phyloP scores from a whole-genome alignment of 176 grass and related monocot species.

The Paspalum vaginatum region DNA sequence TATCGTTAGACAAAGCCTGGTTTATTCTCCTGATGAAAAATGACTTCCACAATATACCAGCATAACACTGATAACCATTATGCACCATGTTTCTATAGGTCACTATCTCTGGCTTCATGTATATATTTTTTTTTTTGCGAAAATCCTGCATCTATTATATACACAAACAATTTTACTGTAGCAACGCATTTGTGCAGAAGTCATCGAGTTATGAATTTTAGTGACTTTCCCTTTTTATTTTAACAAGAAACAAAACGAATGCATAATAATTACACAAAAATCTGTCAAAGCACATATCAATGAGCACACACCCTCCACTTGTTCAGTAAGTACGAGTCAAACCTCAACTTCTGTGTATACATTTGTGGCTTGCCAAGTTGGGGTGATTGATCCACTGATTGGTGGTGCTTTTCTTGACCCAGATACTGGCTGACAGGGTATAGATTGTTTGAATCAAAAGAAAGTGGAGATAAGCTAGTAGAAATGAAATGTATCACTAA shows the following conservation, averaged over 20 bases:
- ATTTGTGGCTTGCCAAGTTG: too few species aligned
- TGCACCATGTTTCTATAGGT: constrained; percentile 20
- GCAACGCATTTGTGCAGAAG: neutral
- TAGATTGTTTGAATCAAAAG: neutral
- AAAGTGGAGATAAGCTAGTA: neutral
- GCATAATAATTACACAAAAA: neutral
- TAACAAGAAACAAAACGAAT: neutral
- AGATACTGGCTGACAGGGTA: too few species aligned
- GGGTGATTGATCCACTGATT: too few species aligned
- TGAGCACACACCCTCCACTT: neutral
- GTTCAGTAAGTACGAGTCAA: neutral
- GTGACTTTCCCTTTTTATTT: neutral
- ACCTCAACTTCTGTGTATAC: neutral
- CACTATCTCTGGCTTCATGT: too few species aligned
- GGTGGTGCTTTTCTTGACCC: too few species aligned
- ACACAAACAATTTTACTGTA: neutral
- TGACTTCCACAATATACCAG: neutral
- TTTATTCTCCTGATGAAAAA: neutral
- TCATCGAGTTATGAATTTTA: neutral
- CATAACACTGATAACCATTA: neutral
- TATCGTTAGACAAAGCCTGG: neutral
- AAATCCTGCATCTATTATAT: too few species aligned
- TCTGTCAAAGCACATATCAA: neutral
- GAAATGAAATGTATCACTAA: neutral
- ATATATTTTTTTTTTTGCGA: too few species aligned